Evolutionary conservation across 2,329 filamentous ascomycete genomes (phyloP), one percentile per base, ranked within the genome.

Genomic region (Aspergillus alliaceus): DNA sequence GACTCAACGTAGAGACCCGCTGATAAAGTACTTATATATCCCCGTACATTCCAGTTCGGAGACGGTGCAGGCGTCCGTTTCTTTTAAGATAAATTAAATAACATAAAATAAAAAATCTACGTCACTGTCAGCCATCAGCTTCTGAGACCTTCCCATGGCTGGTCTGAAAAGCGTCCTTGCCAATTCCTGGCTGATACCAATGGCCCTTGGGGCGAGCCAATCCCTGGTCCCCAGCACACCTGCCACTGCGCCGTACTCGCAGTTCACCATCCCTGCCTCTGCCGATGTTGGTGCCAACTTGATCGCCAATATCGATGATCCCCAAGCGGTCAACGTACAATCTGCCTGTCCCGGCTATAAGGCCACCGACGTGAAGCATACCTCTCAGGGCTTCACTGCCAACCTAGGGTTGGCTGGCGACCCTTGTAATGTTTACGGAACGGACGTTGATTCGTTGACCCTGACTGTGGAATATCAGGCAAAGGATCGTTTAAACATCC

Each of bases 401-500:
- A 78, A 74, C 4, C 66, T 86, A 64, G 75, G 65, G 0, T 69
- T 86, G 53, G 82, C 82, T 35, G 84, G 84, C 3, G 63, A 76
- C 22, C 69, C 83, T 29, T 86, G 91, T 77, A 89, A 93, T 72
- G 83, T 86, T 22, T 96, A 93, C 62, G 91, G 91, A 0, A 88
- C 82, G 7, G 91, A 96, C 68, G 77, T 96, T 27, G 80, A 86
- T 24, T 77, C 82, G 4, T 77, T 96, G 49, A 82, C 80, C 34
- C 76, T 96, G 31, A 82, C 84, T 3, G 87, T 95, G 12, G 84
- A 87, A 66, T 88, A 87, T 63, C 86, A 90, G 68, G 81, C 84
- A 5, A 73, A 75, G 15, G 84, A 90, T 64, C 82, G 90, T 1
- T 72, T 95, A 39, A 86, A 88, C 54, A 79, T 95, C 50, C 85